Evolutionary conservation across 805 yeast species (phyloP).

Genomic region (Tetrapisispora fleetii): DNA sequence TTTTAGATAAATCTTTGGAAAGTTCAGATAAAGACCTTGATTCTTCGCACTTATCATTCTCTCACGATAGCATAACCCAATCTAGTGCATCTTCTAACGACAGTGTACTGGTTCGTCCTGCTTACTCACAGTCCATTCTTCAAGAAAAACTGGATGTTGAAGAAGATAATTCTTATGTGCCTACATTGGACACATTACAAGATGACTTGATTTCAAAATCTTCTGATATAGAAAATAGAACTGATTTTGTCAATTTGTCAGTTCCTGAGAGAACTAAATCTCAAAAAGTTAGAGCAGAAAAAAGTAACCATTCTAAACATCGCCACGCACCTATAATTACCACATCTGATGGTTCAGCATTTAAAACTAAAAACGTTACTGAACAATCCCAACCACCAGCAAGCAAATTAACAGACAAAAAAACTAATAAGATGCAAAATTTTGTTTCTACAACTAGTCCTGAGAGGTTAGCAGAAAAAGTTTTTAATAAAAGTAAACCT

Average conservation of each 20-base stretch:
- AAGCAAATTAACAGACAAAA: background rate
- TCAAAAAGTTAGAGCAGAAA: constrained; percentile 5
- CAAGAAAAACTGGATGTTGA: constrained; percentile 1
- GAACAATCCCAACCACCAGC: background rate
- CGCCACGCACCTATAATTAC: constrained; percentile 25
- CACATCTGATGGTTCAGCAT: background rate
- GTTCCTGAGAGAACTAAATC: constrained; percentile 2
- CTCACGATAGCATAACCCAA: background rate
- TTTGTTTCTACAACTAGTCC: constrained; percentile 1
- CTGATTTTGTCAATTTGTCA: constrained; percentile 2
- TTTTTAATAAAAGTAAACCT: background rate
- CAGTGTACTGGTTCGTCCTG: constrained; percentile 1
- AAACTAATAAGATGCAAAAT: background rate
- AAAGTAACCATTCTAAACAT: constrained; percentile 29
- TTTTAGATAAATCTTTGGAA: background rate
- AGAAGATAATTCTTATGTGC: background rate
- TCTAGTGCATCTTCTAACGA: constrained; percentile 3
- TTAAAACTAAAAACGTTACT: background rate
- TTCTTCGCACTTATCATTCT: background rate
- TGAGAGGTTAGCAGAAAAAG: constrained; percentile 1
- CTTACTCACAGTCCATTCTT: constrained; percentile 1
- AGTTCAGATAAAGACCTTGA: background rate
- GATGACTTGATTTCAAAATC: background rate
- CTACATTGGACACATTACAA: too few relatives aligned
- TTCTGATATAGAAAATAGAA: background rate